Conservation (phyloP, 805 yeast species). For the Danielia oregonensis region DNA sequence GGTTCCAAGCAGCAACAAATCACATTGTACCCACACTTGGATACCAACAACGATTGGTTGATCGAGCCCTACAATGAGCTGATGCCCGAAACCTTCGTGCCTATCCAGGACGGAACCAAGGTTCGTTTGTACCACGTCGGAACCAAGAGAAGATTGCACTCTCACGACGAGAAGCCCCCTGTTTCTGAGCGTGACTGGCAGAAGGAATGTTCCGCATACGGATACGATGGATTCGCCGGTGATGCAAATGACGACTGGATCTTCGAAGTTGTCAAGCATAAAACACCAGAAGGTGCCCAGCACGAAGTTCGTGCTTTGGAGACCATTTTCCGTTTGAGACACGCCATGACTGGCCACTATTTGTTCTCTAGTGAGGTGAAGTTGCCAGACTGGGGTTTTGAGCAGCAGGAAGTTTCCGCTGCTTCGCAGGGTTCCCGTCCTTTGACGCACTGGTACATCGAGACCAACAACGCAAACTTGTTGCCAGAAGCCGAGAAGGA, state of each 20-base stretch:
- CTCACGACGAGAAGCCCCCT: constrained; percentile 80
- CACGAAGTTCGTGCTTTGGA: constrained; percentile 59
- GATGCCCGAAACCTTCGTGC: constrained; percentile 56
- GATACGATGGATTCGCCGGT: constrained; percentile 72
- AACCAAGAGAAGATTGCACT: constrained; percentile 68
- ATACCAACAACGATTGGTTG: constrained; percentile 68
- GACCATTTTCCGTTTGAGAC: constrained; percentile 69
- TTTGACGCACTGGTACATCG: constrained; percentile 70
- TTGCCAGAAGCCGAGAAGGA: constrained; percentile 25
- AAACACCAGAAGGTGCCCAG: constrained; percentile 49
- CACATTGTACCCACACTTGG: constrained; percentile 76
- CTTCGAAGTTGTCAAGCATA: constrained; percentile 62
- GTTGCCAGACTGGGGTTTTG: constrained; percentile 80
- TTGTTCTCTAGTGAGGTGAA: constrained; percentile 72
- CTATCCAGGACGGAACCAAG: constrained; percentile 64
- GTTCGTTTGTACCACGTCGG: constrained; percentile 60
- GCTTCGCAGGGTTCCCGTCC: constrained; percentile 64
- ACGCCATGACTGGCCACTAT: constrained; percentile 76
- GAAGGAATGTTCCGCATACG: constrained; percentile 76
- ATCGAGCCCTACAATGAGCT: constrained; percentile 65
- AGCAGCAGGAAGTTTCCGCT: constrained; percentile 82
- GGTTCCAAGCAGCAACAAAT: constrained; percentile 85
- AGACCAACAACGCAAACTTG: constrained; percentile 57
- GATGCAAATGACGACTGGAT: constrained; percentile 82
- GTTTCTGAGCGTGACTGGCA: constrained; percentile 79